phyloP scores from a whole-genome alignment of 257 asterid species.

The Salvia hispanica region DNA sequence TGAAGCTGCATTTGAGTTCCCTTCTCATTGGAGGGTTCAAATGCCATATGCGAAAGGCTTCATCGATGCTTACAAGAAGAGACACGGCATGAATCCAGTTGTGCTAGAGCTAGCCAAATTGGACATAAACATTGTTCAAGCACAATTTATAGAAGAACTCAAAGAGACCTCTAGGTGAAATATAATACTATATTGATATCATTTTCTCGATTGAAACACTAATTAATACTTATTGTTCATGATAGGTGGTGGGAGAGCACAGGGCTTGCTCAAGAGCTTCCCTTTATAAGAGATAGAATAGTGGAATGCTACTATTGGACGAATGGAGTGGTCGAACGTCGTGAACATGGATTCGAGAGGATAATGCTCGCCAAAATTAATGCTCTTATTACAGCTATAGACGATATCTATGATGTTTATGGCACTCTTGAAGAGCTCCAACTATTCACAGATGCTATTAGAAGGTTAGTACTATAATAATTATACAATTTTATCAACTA shows the following conservation, averaged over 20 bases:
- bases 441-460: neutral
- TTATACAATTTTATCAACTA: no score
- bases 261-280: neutral
- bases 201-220: no score
- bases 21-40: neutral
- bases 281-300: neutral
- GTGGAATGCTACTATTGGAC: neutral
- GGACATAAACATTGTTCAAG: neutral
- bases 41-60: neutral
- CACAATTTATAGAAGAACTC: no score
- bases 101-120: slow-evolving; percentile 4
- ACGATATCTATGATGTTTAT: neutral
- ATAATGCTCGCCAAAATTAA: neutral
- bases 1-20: neutral
- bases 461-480: no score
- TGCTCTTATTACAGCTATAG: neutral
- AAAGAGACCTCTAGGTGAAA: no score
- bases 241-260: slow-evolving; percentile 1
- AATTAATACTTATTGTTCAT: no score
- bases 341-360: neutral
- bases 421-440: neutral
- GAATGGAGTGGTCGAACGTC: neutral
- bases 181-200: no score
- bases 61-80: neutral
- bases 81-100: neutral